Conservation (phyloP, 805 yeast species). For the Candida chauliodis region DNA sequence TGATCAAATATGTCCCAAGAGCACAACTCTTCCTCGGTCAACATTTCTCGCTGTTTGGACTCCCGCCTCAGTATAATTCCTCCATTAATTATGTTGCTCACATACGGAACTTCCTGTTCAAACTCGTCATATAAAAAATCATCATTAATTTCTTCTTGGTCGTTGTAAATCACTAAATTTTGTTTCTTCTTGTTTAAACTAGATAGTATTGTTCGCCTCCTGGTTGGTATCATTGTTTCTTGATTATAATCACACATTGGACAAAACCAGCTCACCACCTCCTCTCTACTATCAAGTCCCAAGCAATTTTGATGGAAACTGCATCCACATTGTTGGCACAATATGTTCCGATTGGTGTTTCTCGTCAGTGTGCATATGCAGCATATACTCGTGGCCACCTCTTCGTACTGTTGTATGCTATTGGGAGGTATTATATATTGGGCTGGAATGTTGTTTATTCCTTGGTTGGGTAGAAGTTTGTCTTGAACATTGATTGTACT, state of each 20-base stretch:
- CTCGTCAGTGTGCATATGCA: conserved; percentile 9
- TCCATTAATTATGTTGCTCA: conserved; percentile 27
- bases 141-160: conserved; percentile 28
- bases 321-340: conserved; percentile 8
- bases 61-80: conserved; percentile 36
- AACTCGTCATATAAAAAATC: conserved; percentile 19
- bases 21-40: conserved; percentile 31
- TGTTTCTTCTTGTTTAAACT: neutral
- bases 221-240: conserved; percentile 16
- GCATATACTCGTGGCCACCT: conserved; percentile 8
- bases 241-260: conserved; percentile 50
- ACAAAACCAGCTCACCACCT: conserved; percentile 38
- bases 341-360: neutral
- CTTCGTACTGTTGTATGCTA: conserved; percentile 10
- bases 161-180: conserved; percentile 24
- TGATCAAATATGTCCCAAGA: conserved; percentile 38
- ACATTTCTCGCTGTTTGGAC: conserved; percentile 21
- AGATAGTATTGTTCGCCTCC: neutral
- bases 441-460: conserved; percentile 34
- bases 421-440: conserved; percentile 23
- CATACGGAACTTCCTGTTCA: conserved; percentile 1
- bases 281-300: conserved; percentile 6
- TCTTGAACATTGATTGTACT: conserved; percentile 21
- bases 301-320: conserved; percentile 8
- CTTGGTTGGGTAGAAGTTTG: conserved; percentile 29